Conservation (phyloP, 805 yeast species). For the Pichia eremophila region DNA sequence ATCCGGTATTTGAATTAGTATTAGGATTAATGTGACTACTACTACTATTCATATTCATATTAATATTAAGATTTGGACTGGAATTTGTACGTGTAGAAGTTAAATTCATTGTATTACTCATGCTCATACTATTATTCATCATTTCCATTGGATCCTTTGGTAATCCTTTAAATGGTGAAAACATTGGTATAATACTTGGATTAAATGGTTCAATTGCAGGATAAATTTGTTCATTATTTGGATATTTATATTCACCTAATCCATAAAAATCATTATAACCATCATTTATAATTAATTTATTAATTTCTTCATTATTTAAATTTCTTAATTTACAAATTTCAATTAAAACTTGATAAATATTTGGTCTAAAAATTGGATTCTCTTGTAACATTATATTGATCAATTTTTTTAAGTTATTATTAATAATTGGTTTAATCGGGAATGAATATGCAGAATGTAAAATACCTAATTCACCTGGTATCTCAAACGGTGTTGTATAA, state of each 20-base stretch:
- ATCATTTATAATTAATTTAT: not conserved
- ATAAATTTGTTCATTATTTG: constrained; percentile 19
- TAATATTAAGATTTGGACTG: not conserved
- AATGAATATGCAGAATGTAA: constrained; percentile 75
- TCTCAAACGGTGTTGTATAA: constrained; percentile 92
- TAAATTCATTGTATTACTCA: not conserved
- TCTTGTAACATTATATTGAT: constrained; percentile 75
- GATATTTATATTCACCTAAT: constrained; percentile 22
- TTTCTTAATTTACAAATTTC: constrained; percentile 56
- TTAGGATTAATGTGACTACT: not conserved
- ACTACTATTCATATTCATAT: not conserved
- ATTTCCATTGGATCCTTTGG: constrained; percentile 33
- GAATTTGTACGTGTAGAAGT: not conserved
- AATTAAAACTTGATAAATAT: constrained; percentile 66
- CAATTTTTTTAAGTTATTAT: constrained; percentile 64
- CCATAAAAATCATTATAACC: constrained; percentile 32
- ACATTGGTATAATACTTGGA: constrained; percentile 23
- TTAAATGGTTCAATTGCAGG: constrained; percentile 23
- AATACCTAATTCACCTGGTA: constrained; percentile 77
- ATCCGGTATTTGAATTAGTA: not conserved
- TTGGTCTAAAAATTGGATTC: constrained; percentile 76
- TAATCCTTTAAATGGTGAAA: constrained; percentile 27
- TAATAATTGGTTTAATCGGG: constrained; percentile 58
- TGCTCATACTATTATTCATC: not conserved
- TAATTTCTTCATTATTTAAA: constrained; percentile 10